Evolutionary conservation across 495 filamentous ascomycete species (phyloP), one percentile per base, ranked within the genome.

Genomic region (Aspergillus cavernicola): DNA sequence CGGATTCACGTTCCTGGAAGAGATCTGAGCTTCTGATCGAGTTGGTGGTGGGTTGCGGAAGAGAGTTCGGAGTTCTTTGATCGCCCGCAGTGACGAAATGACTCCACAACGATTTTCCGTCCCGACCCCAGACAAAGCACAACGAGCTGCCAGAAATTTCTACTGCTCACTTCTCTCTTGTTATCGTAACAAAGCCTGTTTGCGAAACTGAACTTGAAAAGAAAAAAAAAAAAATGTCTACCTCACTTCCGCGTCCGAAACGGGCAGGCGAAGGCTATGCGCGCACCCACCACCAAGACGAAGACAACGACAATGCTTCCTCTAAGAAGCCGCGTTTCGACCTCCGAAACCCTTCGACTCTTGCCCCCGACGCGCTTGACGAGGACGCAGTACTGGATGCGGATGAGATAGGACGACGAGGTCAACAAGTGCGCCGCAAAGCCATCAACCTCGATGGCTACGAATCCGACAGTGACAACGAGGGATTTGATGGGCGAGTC

Each of bases 401-500:
- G 11, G 93, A 97, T 61, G 91, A 96, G 45, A 95, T 97, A 54
- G 92, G 92, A 32, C 84, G 83, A n/a, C 77, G 85, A 13, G 87
- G 84, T 0, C 77, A 83, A 32, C 83, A 85, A 38, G 85, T 87
- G 0, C 95, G 96, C 61, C 90, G 93, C 50, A 88, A 89, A 59
- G 93, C 91, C 2, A 84, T 98, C 28, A 96, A 97, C 56, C 83
- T 98, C 24, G 93, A 97, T 61, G 93, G 95, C 3, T 97, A 97
- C 71, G 92, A 97, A 48, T 92, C 86, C 0, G 93, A 99, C 67
- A 93, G 88, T 26, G 92, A 92, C 8, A 91, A 91, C 50, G 93
- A 97, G 57, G 90, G 87, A 18, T 95, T 95, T 66, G 80, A 90
- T 52, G 85, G 77, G 32, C 76, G 85, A 24, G 83, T 80, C 0